Evolutionary conservation across 495 filamentous ascomycete species (phyloP).

Genomic region (Aspergillus coremiiformis): DNA sequence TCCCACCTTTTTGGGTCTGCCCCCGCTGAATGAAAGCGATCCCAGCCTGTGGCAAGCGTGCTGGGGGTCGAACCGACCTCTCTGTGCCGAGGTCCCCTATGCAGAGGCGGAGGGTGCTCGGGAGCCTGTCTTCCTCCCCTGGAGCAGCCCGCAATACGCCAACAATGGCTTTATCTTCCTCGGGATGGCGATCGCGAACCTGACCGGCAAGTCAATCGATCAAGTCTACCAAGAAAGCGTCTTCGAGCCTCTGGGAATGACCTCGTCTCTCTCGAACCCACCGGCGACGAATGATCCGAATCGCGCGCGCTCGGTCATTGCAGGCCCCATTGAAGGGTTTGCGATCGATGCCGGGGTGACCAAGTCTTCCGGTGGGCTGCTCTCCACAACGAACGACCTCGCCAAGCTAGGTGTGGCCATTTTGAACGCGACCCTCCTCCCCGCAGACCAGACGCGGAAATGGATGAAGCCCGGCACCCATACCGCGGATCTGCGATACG

Average conservation of each 20-base stretch:
- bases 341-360: slow-evolving; percentile 22
- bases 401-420: slow-evolving; percentile 37
- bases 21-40: slow-evolving; percentile 23
- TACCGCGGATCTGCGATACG: slow-evolving; percentile 39
- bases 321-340: slow-evolving; percentile 26
- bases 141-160: slow-evolving; percentile 47
- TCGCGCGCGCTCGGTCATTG: slow-evolving; percentile 10
- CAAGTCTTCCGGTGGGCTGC: slow-evolving; percentile 25
- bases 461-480: slow-evolving; percentile 45
- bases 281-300: slow-evolving; percentile 10
- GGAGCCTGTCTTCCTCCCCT: slow-evolving; percentile 40
- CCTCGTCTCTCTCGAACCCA: slow-evolving; percentile 29
- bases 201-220: slow-evolving; percentile 40
- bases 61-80: background rate
- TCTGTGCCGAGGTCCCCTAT: slow-evolving; percentile 5
- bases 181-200: slow-evolving; percentile 46
- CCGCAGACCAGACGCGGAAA: slow-evolving; percentile 27
- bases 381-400: slow-evolving; percentile 26
- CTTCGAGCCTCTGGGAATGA: slow-evolving; percentile 39
- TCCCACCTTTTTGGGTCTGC: slow-evolving; percentile 24
- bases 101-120: slow-evolving; percentile 16
- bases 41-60: slow-evolving; percentile 16
- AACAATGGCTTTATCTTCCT: slow-evolving; percentile 50
- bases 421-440: slow-evolving; percentile 40
- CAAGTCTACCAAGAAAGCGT: slow-evolving; percentile 38